phyloP scores from a whole-genome alignment of 805 yeast species.

The Spencermartinsiella europaea region DNA sequence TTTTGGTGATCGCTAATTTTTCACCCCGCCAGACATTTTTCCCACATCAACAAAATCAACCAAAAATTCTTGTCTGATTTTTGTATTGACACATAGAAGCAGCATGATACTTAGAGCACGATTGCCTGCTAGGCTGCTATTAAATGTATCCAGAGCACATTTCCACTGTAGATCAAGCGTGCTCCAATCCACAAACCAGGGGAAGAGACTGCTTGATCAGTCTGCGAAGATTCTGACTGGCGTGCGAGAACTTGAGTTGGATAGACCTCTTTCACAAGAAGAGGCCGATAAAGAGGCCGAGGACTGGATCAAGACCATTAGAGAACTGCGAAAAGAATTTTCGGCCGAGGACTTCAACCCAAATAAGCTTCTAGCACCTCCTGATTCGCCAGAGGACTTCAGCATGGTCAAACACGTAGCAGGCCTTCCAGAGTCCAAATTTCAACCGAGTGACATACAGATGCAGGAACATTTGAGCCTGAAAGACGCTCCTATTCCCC shows the following conservation, averaged over 20 bases:
- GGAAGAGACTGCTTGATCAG: not conserved
- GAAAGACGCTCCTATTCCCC: constrained; percentile 52
- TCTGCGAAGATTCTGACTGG: constrained; percentile 21
- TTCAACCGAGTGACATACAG: constrained; percentile 58
- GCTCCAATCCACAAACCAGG: too few species aligned
- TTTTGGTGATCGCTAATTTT: not conserved
- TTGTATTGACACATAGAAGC: too few species aligned
- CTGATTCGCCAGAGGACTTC: constrained; percentile 31
- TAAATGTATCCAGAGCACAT: too few species aligned
- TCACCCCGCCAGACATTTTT: not conserved
- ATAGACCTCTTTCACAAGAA: constrained; percentile 13
- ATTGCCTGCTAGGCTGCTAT: too few species aligned
- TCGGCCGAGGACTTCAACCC: constrained; percentile 33
- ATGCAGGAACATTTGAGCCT: constrained; percentile 48
- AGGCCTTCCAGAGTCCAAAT: constrained; percentile 12
- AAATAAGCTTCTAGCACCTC: constrained; percentile 38
- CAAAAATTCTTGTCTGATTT: not conserved
- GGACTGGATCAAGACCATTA: constrained; percentile 39
- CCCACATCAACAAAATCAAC: not conserved
- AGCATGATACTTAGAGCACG: too few species aligned
- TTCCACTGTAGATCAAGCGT: too few species aligned
- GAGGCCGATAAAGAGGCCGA: constrained; percentile 37
- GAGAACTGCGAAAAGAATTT: constrained; percentile 36
- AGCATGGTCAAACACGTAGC: constrained; percentile 31
- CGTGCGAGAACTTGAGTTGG: constrained; percentile 8